Conservation (phyloP, 495 filamentous ascomycete species). For the Podospora australis region DNA sequence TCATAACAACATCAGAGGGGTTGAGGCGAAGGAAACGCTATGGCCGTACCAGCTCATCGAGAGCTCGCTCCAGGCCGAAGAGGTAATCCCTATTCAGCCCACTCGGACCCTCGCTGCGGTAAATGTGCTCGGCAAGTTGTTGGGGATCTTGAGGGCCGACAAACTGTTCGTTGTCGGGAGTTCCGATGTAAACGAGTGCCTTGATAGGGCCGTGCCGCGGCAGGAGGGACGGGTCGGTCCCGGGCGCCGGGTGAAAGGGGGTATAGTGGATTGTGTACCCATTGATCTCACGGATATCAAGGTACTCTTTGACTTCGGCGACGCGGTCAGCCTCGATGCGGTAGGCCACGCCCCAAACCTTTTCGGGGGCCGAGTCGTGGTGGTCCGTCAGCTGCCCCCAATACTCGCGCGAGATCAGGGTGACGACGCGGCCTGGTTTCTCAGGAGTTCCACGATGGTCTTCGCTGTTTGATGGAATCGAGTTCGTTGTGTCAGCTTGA, state of each 20-base stretch:
- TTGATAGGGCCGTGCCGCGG: constrained; percentile 24
- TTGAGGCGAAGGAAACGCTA: no score
- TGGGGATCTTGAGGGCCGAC: constrained; percentile 74
- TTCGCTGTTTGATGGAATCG: constrained; percentile 49
- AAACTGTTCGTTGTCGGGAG: constrained; percentile 91
- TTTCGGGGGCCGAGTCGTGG: constrained; percentile 50
- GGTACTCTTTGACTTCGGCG: constrained; percentile 73
- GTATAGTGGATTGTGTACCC: constrained; percentile 90
- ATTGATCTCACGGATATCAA: constrained; percentile 95
- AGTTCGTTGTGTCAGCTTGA: no score
- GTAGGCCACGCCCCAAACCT: constrained; percentile 90
- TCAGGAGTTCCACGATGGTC: constrained; percentile 92
- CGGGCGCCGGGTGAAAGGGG: constrained; percentile 60
- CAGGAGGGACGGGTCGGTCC: constrained; percentile 12
- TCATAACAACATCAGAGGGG: no score
- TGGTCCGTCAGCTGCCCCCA: constrained; percentile 77
- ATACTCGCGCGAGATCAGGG: constrained; percentile 72
- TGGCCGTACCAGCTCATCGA: constrained; percentile 66
- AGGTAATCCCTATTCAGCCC: constrained; percentile 91
- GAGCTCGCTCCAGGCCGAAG: constrained; percentile 68
- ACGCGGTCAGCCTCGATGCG: constrained; percentile 70
- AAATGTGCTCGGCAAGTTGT: constrained; percentile 78
- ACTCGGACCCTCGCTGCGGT: constrained; percentile 69
- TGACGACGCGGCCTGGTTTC: constrained; percentile 85
- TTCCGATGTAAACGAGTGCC: constrained; percentile 87